Conservation (phyloP, 768 basidiomycete species). For the Exidia glandulosa region DNA sequence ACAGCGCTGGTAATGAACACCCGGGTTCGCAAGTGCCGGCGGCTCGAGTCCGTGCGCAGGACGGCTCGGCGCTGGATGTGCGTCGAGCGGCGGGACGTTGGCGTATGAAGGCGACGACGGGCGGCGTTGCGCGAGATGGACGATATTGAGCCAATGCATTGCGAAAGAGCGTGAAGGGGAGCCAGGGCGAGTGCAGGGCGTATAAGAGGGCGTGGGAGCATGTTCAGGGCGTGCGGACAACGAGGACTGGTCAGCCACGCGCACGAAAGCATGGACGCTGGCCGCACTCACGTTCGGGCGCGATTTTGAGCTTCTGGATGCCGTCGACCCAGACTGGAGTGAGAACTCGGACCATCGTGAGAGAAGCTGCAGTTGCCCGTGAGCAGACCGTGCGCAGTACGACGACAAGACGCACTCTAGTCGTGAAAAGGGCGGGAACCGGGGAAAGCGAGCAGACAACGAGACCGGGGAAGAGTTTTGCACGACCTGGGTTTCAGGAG, state of each 20-base stretch:
- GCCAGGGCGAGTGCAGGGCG: slow-evolving; percentile 7
- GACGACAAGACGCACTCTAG: background rate
- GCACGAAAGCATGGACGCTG: slow-evolving; percentile 1
- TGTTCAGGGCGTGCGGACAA: slow-evolving; percentile 4
- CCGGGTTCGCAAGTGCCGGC: slow-evolving; percentile 36
- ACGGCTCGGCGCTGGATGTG: slow-evolving; percentile 26
- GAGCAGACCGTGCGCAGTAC: no score
- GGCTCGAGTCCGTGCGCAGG: slow-evolving; percentile 50
- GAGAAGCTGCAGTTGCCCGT: no score
- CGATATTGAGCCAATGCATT: no score
- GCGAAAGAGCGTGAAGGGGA: background rate
- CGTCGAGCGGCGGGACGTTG: background rate
- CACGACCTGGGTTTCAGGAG: no score
- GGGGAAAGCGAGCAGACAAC: no score
- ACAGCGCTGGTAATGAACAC: slow-evolving; percentile 46
- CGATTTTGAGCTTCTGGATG: slow-evolving; percentile 57
- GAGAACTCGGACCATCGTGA: slow-evolving; percentile 25
- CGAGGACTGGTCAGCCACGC: background rate
- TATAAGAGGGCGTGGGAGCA: background rate
- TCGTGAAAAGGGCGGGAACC: background rate
- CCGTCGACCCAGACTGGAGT: slow-evolving; percentile 65
- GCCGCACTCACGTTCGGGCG: slow-evolving; percentile 38
- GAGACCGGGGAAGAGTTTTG: no score
- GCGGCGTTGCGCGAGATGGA: no score
- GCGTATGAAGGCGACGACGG: background rate